Conservation (phyloP, 2,329 filamentous ascomycete genomes). For the Epichloe amarillans region DNA sequence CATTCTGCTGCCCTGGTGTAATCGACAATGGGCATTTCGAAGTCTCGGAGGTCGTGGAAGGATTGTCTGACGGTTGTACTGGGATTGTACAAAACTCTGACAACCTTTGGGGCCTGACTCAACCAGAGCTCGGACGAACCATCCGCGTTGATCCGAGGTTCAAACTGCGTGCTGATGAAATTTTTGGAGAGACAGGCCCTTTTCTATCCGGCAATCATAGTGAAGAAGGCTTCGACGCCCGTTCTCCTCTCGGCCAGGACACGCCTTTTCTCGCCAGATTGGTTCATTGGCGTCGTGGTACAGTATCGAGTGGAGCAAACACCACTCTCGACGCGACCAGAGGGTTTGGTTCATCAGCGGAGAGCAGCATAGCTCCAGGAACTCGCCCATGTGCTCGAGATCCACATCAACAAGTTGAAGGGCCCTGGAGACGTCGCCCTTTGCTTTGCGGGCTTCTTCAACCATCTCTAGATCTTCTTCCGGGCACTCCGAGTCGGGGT, state of each 20-base stretch:
- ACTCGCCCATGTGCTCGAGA: not conserved
- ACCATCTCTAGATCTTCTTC: not conserved
- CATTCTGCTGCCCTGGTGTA: no score
- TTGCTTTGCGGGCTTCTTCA: not conserved
- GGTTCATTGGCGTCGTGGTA: not conserved
- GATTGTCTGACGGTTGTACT: not conserved
- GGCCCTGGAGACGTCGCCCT: not conserved
- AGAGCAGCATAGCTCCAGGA: not conserved
- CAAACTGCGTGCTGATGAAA: not conserved
- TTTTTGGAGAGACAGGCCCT: not conserved
- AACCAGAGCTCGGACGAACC: not conserved
- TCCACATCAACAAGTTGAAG: not conserved
- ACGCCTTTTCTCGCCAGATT: not conserved
- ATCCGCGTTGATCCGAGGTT: not conserved
- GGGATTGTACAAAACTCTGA: not conserved
- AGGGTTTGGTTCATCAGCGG: not conserved
- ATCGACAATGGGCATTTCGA: not conserved
- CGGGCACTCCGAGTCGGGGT: not conserved
- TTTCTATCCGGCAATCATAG: not conserved
- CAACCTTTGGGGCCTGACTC: not conserved
- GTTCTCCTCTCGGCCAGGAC: not conserved
- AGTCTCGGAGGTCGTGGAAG: not conserved
- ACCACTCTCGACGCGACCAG: not conserved
- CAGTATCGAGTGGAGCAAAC: not conserved
- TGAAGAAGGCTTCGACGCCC: not conserved